Evolutionary conservation across 1,284 basidiomycete genomes (phyloP).

Genomic region (Hemileia vastatrix): DNA sequence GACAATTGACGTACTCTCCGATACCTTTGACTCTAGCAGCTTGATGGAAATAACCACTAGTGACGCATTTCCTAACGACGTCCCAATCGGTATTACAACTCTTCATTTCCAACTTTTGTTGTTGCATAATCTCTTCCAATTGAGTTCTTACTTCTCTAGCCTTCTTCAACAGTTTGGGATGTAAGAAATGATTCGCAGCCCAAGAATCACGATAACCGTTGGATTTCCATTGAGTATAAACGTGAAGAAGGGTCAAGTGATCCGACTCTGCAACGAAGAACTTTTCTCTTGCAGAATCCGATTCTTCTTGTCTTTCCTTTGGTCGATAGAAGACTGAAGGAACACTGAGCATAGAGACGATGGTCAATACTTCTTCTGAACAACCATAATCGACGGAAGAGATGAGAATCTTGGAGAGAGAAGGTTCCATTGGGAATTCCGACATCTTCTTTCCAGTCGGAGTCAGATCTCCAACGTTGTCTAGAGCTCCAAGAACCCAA

Average conservation of each 20-base stretch:
- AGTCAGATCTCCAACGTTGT: slow-evolving; percentile 95
- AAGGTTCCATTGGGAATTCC: slow-evolving; percentile 64
- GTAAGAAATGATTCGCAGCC: slow-evolving; percentile 87
- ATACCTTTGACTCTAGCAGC: slow-evolving; percentile 96
- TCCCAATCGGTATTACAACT: slow-evolving; percentile 94
- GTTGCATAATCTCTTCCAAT: slow-evolving; percentile 96
- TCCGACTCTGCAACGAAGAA: slow-evolving; percentile 98
- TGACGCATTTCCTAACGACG: slow-evolving; percentile 89
- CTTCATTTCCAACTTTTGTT: slow-evolving; percentile 84
- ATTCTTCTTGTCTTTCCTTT: slow-evolving; percentile 88
- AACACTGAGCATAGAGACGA: slow-evolving; percentile 97
- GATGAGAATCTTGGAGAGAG: slow-evolving; percentile 97
- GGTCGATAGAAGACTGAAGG: slow-evolving; percentile 94
- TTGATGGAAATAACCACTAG: slow-evolving; percentile 98
- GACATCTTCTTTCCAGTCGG: slow-evolving; percentile 89
- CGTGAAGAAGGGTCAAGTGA: slow-evolving; percentile 87
- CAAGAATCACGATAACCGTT: slow-evolving; percentile 89
- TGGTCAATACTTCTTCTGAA: slow-evolving; percentile 90
- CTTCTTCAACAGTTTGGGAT: slow-evolving; percentile 89
- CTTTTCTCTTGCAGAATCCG: slow-evolving; percentile 91
- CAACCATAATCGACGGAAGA: slow-evolving; percentile 87
- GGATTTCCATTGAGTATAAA: slow-evolving; percentile 95
- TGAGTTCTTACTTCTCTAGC: slow-evolving; percentile 92
- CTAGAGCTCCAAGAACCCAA: slow-evolving; percentile 93
- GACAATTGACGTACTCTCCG: slow-evolving; percentile 94